A percentile compares a stretch with the other conserved stretches of the same genome.
phyloP scores from a whole-genome alignment of 2,329 filamentous ascomycete species.

The Neocatenulostroma microsporum region DNA sequence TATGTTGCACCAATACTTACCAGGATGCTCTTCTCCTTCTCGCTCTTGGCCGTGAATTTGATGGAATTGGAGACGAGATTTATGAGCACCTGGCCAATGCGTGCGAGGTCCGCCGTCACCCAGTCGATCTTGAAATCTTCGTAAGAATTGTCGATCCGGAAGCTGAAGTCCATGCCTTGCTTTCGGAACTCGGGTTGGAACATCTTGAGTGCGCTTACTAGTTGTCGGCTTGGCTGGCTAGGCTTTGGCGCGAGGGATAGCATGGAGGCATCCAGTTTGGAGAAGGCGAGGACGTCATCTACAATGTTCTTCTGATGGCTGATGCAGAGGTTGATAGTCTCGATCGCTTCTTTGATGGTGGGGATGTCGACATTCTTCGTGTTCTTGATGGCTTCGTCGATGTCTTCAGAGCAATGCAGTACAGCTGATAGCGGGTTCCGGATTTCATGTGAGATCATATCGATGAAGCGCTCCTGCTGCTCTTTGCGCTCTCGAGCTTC shows the following conservation, averaged over 20 bases:
- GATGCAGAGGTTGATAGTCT: slow-evolving; percentile 37
- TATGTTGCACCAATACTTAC: slow-evolving; percentile 20
- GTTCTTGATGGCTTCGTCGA: slow-evolving; percentile 25
- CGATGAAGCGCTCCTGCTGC: slow-evolving; percentile 39
- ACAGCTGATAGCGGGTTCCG: slow-evolving; percentile 32
- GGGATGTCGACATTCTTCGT: slow-evolving; percentile 14
- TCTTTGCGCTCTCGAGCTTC: slow-evolving; percentile 38
- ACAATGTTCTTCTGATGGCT: slow-evolving; percentile 36
- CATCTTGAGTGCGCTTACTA: slow-evolving; percentile 27
- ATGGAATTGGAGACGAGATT: slow-evolving; percentile 27
- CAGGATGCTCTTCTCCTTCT: slow-evolving; percentile 18
- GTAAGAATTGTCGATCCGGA: slow-evolving; percentile 22
- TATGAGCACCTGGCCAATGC: slow-evolving; percentile 26
- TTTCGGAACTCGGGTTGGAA: slow-evolving; percentile 30
- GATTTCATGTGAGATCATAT: slow-evolving; percentile 34
- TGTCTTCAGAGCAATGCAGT: slow-evolving; percentile 38
- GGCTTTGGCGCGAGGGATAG: slow-evolving; percentile 22
- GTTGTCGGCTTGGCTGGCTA: slow-evolving; percentile 19
- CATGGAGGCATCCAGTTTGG: slow-evolving; percentile 28
- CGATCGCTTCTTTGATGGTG: slow-evolving; percentile 21
- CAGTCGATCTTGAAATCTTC: slow-evolving; percentile 14
- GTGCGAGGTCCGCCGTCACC: slow-evolving; percentile 23
- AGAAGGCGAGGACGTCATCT: slow-evolving; percentile 34
- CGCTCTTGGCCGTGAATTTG: slow-evolving; percentile 25
- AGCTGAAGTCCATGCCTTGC: slow-evolving; percentile 23